Evolutionary conservation across 495 filamentous ascomycete species (phyloP).

Genomic region (Aspergillus hancockii): DNA sequence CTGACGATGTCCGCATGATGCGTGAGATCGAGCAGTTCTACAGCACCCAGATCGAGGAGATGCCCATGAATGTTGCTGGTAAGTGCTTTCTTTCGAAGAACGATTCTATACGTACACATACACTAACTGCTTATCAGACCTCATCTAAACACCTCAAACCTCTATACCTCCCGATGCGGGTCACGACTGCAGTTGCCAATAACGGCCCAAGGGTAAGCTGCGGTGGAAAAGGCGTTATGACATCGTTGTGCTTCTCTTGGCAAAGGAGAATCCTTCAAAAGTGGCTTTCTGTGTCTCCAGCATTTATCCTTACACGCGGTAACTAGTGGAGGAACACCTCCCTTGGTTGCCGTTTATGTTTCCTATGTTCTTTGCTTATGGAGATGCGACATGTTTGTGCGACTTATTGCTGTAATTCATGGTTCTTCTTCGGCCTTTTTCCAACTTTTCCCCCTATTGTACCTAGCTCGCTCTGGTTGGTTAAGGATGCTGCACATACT

Average conservation of each 20-base stretch:
- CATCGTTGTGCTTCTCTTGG: conserved; percentile 33
- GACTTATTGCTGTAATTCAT: conserved; percentile 44
- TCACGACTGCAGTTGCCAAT: conserved; percentile 44
- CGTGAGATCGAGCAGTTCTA: conserved; percentile 86
- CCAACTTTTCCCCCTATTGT: conserved; percentile 34
- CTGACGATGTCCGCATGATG: conserved; percentile 98
- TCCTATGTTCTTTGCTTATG: conserved; percentile 43
- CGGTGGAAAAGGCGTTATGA: conserved; percentile 32
- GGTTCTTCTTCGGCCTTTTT: conserved; percentile 36
- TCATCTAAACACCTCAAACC: conserved; percentile 50
- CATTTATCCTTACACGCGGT: conserved; percentile 37
- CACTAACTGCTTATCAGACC: conserved; percentile 37
- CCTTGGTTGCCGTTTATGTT: conserved; percentile 46
- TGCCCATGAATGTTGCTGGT: conserved; percentile 63
- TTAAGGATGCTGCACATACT: conserved; percentile 45
- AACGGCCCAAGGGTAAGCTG: conserved; percentile 36
- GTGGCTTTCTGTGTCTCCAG: conserved; percentile 50
- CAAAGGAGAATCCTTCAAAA: conserved; percentile 39
- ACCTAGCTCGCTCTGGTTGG: conserved; percentile 45
- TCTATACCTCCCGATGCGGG: conserved; percentile 45
- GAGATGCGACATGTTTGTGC: conserved; percentile 48
- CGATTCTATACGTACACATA: background rate
- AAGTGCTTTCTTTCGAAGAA: conserved; percentile 15
- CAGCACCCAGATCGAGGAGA: conserved; percentile 64
- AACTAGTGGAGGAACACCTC: conserved; percentile 15